Evolutionary conservation across 75 land plant species (phyloP), one percentile per base, ranked within the genome.

Genomic region (Cryptomeria japonica): DNA sequence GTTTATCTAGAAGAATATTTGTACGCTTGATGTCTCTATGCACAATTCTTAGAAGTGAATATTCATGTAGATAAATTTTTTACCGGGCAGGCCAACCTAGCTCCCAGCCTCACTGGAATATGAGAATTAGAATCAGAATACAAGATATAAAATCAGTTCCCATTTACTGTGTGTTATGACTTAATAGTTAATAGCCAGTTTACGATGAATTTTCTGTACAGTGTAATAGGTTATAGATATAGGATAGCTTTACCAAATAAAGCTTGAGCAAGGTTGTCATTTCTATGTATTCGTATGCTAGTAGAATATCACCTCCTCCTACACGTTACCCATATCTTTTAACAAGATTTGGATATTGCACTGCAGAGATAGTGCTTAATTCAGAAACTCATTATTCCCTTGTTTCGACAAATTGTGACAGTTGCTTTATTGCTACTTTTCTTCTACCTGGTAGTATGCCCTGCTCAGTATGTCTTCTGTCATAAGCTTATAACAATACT

Each of bases 231-330:
- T 12, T 22, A 58, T 18, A 58, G 16, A 15, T 19, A 58, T 16
- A 58, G 64, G 64, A 19, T 58, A 22, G 64, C 64, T 58, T 89
- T 80, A 91, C 92, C 90, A 44, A 88, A 89, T 10, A 91, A 78
- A 87, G 86, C 86, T 44, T 86, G 86, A 37, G 88, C 86, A 44
- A 91, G 90, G 76, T 86, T 84, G 38, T 87, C 83, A 46, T 91
- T 91, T 87, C 86, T 86, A 91, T 84, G 87, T 88, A 91, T 41
- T 91, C 92, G 46, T 89, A 91, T 2, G 89, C 73, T 14, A 91
- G 75, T 11, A 91, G 31, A n/a, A 90, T 31, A 61, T 77, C 49
- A 5, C 80, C 89, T 80, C 22, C 89, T 34, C 89, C 89, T 44
- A 83, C 80, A 64, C 92, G 89, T 64, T 90, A 91, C 15, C 92